These are phyloP conservation scores for Physcomitrium patens DNA, from an alignment of 225 moss, liverwort and hornwort genomes.

Conservation along the genomic window DNA sequence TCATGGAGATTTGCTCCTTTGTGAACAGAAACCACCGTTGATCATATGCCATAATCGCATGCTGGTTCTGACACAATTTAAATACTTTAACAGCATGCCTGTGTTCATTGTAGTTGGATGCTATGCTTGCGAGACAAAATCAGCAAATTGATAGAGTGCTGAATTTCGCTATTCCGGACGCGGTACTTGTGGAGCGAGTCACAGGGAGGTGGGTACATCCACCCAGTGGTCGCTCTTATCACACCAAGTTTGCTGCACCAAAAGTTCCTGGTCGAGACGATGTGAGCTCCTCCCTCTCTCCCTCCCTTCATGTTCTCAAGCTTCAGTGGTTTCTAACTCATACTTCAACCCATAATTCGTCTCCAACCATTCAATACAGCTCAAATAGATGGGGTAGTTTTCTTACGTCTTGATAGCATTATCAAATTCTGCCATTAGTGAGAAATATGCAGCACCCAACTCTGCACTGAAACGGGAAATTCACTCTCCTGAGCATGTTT, in stretches of 20 bases:
- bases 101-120: slow-evolving; percentile 42
- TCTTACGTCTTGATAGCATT: no score
- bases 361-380: no score
- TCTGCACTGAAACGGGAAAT: no score
- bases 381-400: no score
- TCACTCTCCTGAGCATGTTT: background rate
- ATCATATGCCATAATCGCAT: no score
- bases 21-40: no score
- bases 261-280: slow-evolving; percentile 55
- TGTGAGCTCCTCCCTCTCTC: slow-evolving; percentile 25
- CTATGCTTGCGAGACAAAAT: slow-evolving; percentile 54
- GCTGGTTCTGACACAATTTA: no score
- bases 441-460: no score
- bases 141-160: slow-evolving; percentile 60
- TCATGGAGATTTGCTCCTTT: background rate
- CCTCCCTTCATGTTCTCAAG: background rate
- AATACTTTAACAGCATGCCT: background rate
- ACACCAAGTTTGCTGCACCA: slow-evolving; percentile 63
- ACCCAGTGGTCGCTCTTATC: slow-evolving; percentile 69
- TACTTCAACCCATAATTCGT: no score
- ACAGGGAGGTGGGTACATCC: slow-evolving; percentile 72
- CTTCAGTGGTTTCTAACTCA: slow-evolving; percentile 3
- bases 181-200: slow-evolving; percentile 62
- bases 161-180: slow-evolving; percentile 64
- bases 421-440: no score